Evolutionary conservation across 768 basidiomycete genomes (phyloP).

Genomic region (Termitomyces eurrhizus): DNA sequence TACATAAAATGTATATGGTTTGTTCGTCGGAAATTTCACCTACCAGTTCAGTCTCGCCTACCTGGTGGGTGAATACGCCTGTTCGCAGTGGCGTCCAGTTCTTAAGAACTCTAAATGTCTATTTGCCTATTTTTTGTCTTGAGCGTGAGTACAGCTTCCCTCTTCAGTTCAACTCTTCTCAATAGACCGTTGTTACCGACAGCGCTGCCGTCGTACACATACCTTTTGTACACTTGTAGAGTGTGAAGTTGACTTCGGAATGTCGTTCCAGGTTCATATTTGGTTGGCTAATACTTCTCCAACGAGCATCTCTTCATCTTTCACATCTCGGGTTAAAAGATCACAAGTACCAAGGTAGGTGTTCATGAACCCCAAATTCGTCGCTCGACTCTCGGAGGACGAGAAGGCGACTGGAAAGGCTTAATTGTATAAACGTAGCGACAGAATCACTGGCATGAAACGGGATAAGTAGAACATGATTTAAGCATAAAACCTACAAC

Average conservation of each 20-base stretch:
- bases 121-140: conserved; percentile 2
- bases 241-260: not conserved
- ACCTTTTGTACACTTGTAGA: not conserved
- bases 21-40: conserved; percentile 8
- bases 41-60: conserved; percentile 9
- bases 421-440: not conserved
- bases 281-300: conserved; percentile 4
- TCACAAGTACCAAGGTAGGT: conserved; percentile 9
- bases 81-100: conserved; percentile 3
- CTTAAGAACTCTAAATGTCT: conserved; percentile 3
- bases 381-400: conserved; percentile 6
- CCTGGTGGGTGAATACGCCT: conserved; percentile 4
- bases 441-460: not conserved
- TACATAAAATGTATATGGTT: conserved; percentile 1
- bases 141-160: not conserved
- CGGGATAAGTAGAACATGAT: not conserved
- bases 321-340: conserved; percentile 9
- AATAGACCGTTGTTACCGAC: conserved; percentile 6
- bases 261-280: not conserved
- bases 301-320: conserved; percentile 14
- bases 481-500: not conserved
- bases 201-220: conserved; percentile 9
- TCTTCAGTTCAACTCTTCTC: conserved; percentile 1
- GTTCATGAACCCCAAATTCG: conserved; percentile 11
- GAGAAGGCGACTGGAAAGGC: conserved; percentile 1